phyloP scores from a whole-genome alignment of 2,329 filamentous ascomycete genomes.

The Penicillium concentricum region DNA sequence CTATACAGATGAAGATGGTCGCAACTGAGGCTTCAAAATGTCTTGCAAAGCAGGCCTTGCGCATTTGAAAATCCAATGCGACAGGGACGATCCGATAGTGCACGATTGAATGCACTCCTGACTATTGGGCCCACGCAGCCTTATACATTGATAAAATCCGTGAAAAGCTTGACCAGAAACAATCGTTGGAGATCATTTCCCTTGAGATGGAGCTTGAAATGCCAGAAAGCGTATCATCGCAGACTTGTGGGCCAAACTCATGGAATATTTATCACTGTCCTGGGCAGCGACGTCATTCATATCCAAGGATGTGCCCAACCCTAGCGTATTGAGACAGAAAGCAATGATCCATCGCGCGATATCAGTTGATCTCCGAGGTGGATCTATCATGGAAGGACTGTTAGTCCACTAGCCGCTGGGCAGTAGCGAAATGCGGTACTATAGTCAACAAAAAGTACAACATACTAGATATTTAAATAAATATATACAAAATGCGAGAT shows the following conservation, averaged over 20 bases:
- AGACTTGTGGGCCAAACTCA: no score
- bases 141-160: neutral
- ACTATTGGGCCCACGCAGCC: no score
- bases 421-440: neutral
- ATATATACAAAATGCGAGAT: neutral
- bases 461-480: neutral
- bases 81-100: neutral
- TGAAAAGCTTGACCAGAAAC: neutral
- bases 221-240: no score
- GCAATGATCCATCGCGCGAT: neutral
- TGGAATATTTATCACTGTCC: neutral
- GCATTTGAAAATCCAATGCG: neutral
- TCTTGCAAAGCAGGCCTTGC: neutral
- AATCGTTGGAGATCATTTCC: no score
- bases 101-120: no score
- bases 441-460: neutral
- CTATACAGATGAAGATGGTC: slow-evolving; percentile 2
- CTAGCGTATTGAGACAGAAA: no score
- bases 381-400: neutral
- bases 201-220: neutral
- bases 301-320: neutral
- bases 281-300: neutral
- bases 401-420: neutral
- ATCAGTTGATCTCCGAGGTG: neutral
- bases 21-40: neutral